phyloP scores from a whole-genome alignment of 2,329 filamentous ascomycete species.

The Botryotinia convoluta region DNA sequence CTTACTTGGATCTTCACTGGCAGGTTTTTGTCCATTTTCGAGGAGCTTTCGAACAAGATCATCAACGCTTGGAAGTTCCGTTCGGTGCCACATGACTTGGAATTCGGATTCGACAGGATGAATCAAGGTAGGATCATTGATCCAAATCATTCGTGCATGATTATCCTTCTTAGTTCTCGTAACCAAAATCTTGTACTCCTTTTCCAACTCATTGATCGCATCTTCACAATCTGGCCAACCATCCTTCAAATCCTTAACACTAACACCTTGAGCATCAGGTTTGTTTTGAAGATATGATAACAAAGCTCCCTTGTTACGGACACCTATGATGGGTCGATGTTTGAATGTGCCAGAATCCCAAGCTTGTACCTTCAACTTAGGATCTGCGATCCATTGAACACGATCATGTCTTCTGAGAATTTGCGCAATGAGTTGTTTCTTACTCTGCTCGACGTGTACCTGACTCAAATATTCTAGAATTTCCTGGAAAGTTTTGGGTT shows the following conservation, averaged over 20 bases:
- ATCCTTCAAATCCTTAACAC: constrained; percentile 89
- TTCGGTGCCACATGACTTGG: constrained; percentile 76
- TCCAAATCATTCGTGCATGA: constrained; percentile 81
- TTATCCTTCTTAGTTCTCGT: constrained; percentile 91
- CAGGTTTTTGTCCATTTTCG: constrained; percentile 41
- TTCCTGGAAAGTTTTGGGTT: constrained; percentile 68
- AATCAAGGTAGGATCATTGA: constrained; percentile 76
- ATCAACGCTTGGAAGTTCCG: constrained; percentile 58
- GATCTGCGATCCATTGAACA: constrained; percentile 56
- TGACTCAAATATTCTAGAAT: constrained; percentile 80
- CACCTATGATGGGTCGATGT: constrained; percentile 81
- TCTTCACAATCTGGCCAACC: constrained; percentile 87
- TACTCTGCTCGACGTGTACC: constrained; percentile 57
- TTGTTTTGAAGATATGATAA: constrained; percentile 79
- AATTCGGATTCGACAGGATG: constrained; percentile 80
- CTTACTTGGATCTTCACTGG: constrained; percentile 41
- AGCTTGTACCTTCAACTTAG: constrained; percentile 61
- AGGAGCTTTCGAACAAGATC: constrained; percentile 43
- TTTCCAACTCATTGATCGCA: constrained; percentile 74
- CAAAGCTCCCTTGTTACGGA: constrained; percentile 73
- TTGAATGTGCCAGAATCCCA: constrained; percentile 71
- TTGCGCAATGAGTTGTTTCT: constrained; percentile 62
- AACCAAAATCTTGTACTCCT: constrained; percentile 75
- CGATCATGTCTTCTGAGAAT: constrained; percentile 65
- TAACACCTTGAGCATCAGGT: constrained; percentile 74